A percentile compares a stretch with the other conserved stretches of the same genome.
Evolutionary conservation across 441 rosid genomes (phyloP).

Genomic region (Eruca vesicaria): DNA sequence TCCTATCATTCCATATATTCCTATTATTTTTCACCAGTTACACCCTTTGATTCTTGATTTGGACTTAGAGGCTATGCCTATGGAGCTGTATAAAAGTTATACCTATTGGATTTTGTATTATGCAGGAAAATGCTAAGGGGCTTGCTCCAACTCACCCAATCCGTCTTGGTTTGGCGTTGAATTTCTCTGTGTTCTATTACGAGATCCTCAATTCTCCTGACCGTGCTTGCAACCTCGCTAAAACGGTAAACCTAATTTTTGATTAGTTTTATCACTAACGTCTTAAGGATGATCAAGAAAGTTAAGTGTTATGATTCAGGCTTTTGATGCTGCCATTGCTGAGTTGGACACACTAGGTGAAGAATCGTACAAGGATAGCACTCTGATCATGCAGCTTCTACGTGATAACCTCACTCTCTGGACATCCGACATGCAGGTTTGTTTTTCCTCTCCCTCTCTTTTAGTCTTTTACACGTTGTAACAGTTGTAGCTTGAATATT

Average conservation of each 20-base stretch:
- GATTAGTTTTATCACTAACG: not conserved
- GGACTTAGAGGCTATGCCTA: no score
- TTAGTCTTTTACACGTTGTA: not conserved
- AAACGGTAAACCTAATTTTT: constrained; percentile 39
- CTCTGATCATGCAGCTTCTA: constrained; percentile 34
- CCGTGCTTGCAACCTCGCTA: constrained; percentile 67
- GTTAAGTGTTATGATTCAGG: constrained; percentile 28
- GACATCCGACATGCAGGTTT: constrained; percentile 69
- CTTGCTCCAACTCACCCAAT: constrained; percentile 68
- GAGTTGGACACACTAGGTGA: constrained; percentile 62
- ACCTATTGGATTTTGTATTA: not conserved
- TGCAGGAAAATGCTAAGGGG: constrained; percentile 54
- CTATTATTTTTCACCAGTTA: no score
- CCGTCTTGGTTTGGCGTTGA: constrained; percentile 62
- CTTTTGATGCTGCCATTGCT: constrained; percentile 61
- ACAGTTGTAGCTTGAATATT: not conserved
- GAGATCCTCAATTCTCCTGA: constrained; percentile 71
- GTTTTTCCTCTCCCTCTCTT: not conserved
- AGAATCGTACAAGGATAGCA: constrained; percentile 66
- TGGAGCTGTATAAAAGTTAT: no score
- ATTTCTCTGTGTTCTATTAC: constrained; percentile 65
- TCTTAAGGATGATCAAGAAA: not conserved
- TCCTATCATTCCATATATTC: no score
- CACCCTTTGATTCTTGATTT: no score
- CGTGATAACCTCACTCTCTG: constrained; percentile 59